Base-by-base conservation (phyloP, 2,329 filamentous ascomycete species). In the Raffaelea albimanens region DNA sequence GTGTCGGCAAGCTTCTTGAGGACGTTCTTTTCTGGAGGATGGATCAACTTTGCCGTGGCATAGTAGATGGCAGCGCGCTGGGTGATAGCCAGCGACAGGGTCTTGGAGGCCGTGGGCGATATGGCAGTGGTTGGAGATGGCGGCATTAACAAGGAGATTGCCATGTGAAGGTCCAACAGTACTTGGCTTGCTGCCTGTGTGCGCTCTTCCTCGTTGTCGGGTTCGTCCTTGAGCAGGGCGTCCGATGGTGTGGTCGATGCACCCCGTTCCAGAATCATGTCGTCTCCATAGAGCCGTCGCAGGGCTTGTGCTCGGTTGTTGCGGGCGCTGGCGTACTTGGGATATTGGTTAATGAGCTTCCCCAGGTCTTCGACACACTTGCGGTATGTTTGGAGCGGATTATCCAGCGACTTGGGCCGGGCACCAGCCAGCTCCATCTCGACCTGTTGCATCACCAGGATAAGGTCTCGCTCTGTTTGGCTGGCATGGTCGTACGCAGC, bases 261-360 rank as follows among this genome's bases (percentile, higher is more conserved):
- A 29, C 5, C 20, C 33, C 29, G 1, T 14, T 63, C 0, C 33
- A 80, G 61, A 20, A 83, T 63, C 58, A 81, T 68, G 2, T 68
- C 65, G 57, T 85, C 80, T 11, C 81, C 82, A 52, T 83, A 80
- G 48, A 80, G 63, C 43, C 82, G 68, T 20, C 83, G 68, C 25
- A 75, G 56, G 9, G 82, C 72, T 61, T 90, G 86, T 3, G 82
- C 85, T 44, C 85, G 74, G 63, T 91, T 90, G 60, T 88, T 85
- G 49, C 79, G 75, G 5, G 80, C 83, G 53, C 82, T 86, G 20
- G 85, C 83, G 62, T 90, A 90, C 29, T 67, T 63, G 3, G 85
- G 82, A 46, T 78, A 61, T 21, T 74, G 63, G 2, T 67, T 57
- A 38, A 88, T 75, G 29, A 88, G 68, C 2, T 63, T 59, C 25